Evolutionary conservation across 352 stramenopile genomes (phyloP).

Genomic region (Elongisporangium anandrum): DNA sequence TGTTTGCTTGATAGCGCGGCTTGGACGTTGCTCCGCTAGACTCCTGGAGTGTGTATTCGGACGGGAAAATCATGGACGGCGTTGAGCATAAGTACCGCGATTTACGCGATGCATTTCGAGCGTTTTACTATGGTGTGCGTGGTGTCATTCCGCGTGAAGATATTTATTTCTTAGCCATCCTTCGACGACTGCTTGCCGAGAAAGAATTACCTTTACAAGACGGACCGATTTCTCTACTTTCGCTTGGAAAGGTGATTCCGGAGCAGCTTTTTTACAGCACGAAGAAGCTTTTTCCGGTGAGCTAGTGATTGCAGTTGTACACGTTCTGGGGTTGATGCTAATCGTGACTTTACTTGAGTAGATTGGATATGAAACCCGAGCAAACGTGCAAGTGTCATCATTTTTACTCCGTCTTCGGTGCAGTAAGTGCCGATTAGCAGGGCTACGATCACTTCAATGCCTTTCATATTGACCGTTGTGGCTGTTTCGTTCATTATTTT

Average conservation of each 20-base stretch:
- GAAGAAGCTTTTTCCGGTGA: conserved; percentile 75
- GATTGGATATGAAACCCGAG: conserved; percentile 61
- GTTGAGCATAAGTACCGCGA: conserved; percentile 40
- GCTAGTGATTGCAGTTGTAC: neutral
- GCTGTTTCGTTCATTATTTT: conserved; percentile 2
- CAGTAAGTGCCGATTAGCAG: conserved; percentile 28
- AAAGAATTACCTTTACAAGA: conserved; percentile 52
- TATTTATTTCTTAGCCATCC: conserved; percentile 68
- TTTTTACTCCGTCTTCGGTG: conserved; percentile 41
- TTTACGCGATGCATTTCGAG: conserved; percentile 46
- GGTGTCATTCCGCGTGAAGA: conserved; percentile 54
- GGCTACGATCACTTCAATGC: neutral
- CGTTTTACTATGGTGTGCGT: conserved; percentile 20
- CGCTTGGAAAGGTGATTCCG: conserved; percentile 43
- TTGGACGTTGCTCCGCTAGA: conserved; percentile 28
- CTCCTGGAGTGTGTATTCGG: conserved; percentile 31
- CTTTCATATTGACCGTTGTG: conserved; percentile 3
- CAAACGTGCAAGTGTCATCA: conserved; percentile 39
- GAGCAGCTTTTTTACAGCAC: conserved; percentile 67
- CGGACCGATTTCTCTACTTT: conserved; percentile 54
- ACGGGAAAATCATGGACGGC: conserved; percentile 37
- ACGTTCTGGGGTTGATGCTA: neutral
- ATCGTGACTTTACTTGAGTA: conserved; percentile 4
- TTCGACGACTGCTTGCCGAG: conserved; percentile 53
- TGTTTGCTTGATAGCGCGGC: conserved; percentile 17